A percentile compares a stretch with the other conserved stretches of the same genome.
These are phyloP conservation scores for Rhodamnia rubescens DNA, from an alignment of 345 rosid species.

Conservation along the genomic window DNA sequence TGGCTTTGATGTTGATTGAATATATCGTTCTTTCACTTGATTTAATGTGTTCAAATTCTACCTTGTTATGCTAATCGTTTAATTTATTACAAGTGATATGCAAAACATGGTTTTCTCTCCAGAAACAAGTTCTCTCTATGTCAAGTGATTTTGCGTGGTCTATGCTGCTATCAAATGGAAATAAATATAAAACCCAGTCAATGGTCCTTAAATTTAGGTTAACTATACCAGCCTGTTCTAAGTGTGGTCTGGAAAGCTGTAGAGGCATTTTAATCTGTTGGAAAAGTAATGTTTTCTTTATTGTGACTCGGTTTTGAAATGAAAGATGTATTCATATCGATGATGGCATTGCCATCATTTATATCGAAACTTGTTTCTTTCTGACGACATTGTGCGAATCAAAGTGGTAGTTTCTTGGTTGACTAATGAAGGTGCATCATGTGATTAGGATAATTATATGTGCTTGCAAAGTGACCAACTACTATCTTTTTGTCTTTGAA, in stretches of 20 bases:
- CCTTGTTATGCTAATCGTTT: background rate
- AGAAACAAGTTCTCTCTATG: background rate
- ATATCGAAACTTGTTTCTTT: background rate
- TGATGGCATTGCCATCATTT: background rate
- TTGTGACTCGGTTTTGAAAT: background rate
- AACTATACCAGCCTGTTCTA: background rate
- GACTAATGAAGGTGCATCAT: background rate
- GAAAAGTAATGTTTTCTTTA: background rate
- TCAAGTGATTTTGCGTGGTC: background rate
- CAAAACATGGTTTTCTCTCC: background rate
- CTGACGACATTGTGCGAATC: background rate
- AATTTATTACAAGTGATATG: background rate
- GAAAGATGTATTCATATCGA: background rate
- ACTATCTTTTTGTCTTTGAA: conserved; percentile 3
- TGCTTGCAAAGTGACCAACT: background rate
- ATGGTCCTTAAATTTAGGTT: background rate
- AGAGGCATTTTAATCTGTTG: background rate
- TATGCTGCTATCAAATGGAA: background rate
- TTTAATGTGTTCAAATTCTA: background rate
- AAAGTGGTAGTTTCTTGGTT: background rate
- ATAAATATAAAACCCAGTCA: background rate
- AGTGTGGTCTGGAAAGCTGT: background rate
- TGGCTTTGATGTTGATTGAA: background rate
- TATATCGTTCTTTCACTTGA: background rate
- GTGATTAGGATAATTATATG: background rate